These are phyloP conservation scores for Kalanchoe fedtschenkoi DNA, from an alignment of 164 flowering plant species.

Conservation along the genomic window DNA sequence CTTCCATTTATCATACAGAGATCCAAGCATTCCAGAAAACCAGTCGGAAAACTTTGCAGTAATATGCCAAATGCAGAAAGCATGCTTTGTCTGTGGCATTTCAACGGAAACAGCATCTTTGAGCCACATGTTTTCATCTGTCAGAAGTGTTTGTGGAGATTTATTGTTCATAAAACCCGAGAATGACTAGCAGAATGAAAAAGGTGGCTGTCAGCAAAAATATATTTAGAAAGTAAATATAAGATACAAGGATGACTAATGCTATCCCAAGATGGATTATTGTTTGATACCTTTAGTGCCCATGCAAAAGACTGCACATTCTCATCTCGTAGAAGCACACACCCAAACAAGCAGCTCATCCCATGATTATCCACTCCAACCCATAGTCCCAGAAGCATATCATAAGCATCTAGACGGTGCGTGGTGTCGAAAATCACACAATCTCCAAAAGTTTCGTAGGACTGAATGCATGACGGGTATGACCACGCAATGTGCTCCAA, in stretches of 20 bases:
- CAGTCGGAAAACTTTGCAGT: constrained; percentile 61
- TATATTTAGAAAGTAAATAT: background rate
- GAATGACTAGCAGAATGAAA: constrained; percentile 36
- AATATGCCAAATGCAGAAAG: constrained; percentile 76
- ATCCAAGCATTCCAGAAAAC: constrained; percentile 59
- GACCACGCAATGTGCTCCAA: constrained; percentile 76
- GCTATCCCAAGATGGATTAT: background rate
- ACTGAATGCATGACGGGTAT: constrained; percentile 45
- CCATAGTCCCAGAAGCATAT: constrained; percentile 72
- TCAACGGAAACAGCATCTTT: constrained; percentile 64
- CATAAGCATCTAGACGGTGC: constrained; percentile 60
- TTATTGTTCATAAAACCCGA: constrained; percentile 67
- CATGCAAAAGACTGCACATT: constrained; percentile 63
- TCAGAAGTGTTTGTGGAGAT: constrained; percentile 61
- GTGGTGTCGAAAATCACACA: constrained; percentile 67
- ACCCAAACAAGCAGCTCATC: constrained; percentile 52
- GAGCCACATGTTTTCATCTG: constrained; percentile 75
- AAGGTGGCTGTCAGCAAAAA: background rate
- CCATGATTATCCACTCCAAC: constrained; percentile 82
- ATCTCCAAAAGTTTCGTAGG: constrained; percentile 64
- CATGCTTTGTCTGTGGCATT: constrained; percentile 66
- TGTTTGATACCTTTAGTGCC: constrained; percentile 60
- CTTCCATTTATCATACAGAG: constrained; percentile 66
- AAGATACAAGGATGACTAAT: background rate
- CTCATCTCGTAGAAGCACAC: constrained; percentile 71